phyloP scores from a whole-genome alignment of 1,139 yeast species.

The Sugiyamaella novakii region DNA sequence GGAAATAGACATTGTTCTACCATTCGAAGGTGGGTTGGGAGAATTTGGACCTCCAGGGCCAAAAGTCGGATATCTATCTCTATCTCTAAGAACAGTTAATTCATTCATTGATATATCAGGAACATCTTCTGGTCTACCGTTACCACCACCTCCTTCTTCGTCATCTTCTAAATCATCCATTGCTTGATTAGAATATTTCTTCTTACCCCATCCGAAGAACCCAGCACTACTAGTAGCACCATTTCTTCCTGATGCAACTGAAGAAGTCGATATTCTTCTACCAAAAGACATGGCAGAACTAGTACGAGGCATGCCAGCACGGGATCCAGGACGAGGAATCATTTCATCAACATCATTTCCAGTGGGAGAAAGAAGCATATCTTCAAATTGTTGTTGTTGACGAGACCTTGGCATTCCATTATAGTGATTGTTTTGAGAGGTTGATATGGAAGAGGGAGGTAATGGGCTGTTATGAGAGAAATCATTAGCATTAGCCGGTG shows the following conservation, averaged over 20 bases:
- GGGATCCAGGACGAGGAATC: constrained; percentile 18
- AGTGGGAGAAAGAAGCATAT: constrained; percentile 29
- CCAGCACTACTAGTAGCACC: constrained; percentile 19
- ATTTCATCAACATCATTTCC: constrained; percentile 12
- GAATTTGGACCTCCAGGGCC: constrained; percentile 17
- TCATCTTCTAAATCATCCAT: constrained; percentile 25
- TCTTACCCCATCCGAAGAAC: constrained; percentile 24
- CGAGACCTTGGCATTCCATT: constrained; percentile 39
- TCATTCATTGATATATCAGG: constrained; percentile 34
- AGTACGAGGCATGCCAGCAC: constrained; percentile 20
- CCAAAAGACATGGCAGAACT: constrained; percentile 18
- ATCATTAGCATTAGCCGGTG: too few species aligned
- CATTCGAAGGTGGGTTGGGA: constrained; percentile 18
- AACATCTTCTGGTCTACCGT: constrained; percentile 25
- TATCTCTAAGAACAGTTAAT: constrained; percentile 35
- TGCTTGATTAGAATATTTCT: constrained; percentile 6
- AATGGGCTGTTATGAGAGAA: too few species aligned
- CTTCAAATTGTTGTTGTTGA: constrained; percentile 35
- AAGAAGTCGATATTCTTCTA: constrained; percentile 24
- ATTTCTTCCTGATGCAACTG: constrained; percentile 19
- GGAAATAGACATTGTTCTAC: constrained; percentile 41
- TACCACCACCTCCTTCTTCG: constrained; percentile 27
- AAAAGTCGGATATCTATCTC: constrained; percentile 43
- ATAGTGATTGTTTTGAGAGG: constrained; percentile 17
- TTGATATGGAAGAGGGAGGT: too few species aligned